A percentile compares a stretch with the other conserved stretches of the same genome.
These are phyloP conservation scores for Excoecaria cochinchinensis DNA, from an alignment of 345 rosid genomes.

Conservation along the genomic window DNA sequence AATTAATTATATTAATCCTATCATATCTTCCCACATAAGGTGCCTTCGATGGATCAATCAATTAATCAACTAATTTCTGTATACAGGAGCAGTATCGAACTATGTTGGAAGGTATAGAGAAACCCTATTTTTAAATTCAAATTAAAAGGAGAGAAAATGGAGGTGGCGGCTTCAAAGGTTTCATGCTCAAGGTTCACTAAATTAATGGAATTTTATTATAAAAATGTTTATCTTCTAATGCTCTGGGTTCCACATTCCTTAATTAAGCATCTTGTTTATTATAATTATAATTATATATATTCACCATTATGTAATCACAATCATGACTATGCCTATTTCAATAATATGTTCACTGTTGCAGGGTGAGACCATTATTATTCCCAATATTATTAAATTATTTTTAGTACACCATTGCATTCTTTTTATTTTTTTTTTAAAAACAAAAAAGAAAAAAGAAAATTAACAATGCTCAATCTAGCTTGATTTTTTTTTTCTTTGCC, in stretches of 20 bases:
- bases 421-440: too few species aligned
- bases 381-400: too few species aligned
- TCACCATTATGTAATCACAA: constrained; percentile 13
- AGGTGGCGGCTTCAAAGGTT: constrained; percentile 16
- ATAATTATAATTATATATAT: background rate
- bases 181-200: constrained; percentile 4
- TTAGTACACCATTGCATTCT: too few species aligned
- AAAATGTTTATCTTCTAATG: too few species aligned
- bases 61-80: background rate
- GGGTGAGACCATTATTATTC: background rate
- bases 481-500: too few species aligned
- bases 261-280: constrained; percentile 18
- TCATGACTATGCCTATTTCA: background rate
- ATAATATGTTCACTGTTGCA: background rate
- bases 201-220: too few species aligned
- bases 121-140: background rate
- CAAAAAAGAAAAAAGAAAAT: too few species aligned
- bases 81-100: background rate
- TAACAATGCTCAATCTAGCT: too few species aligned
- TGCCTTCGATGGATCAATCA: background rate
- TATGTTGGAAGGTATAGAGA: background rate
- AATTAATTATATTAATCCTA: background rate
- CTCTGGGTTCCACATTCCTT: constrained; percentile 20
- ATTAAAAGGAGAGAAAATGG: background rate
- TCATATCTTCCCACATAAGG: background rate